Evolutionary conservation across 768 basidiomycete species (phyloP).

Genomic region (Tulasnella sp.): DNA sequence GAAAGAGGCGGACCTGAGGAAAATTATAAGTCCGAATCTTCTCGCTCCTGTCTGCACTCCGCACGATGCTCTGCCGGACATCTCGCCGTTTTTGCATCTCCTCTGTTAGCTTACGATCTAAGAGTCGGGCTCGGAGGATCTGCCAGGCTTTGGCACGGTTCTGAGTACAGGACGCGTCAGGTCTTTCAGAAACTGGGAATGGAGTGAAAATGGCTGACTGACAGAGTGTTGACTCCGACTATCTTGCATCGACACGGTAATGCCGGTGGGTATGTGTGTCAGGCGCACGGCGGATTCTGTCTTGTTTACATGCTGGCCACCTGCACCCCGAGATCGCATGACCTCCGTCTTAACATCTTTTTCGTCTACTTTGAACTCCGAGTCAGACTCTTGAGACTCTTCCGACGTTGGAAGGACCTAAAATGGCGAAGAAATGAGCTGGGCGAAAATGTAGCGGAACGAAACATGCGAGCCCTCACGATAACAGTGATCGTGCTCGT

Average conservation of each 20-base stretch:
- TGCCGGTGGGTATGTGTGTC: slow-evolving; percentile 85
- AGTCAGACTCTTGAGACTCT: slow-evolving; percentile 50
- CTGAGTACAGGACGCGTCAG: slow-evolving; percentile 31
- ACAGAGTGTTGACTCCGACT: slow-evolving; percentile 76
- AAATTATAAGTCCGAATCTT: slow-evolving; percentile 96
- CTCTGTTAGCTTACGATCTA: slow-evolving; percentile 63
- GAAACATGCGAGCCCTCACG: slow-evolving; percentile 36
- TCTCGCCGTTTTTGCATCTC: slow-evolving; percentile 64
- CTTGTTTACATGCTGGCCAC: slow-evolving; percentile 98
- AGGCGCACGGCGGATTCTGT: slow-evolving; percentile 95
- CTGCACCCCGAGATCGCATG: slow-evolving; percentile 94
- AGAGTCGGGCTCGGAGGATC: slow-evolving; percentile 73
- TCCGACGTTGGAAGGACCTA: slow-evolving; percentile 77
- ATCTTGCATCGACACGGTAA: slow-evolving; percentile 97
- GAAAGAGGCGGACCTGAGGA: slow-evolving; percentile 49
- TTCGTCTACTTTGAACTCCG: slow-evolving; percentile 55
- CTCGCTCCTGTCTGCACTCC: slow-evolving; percentile 77
- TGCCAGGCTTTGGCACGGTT: slow-evolving; percentile 91
- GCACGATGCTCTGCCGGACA: slow-evolving; percentile 60
- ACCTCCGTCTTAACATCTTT: slow-evolving; percentile 87
- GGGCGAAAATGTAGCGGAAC: neutral
- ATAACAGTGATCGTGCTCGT: slow-evolving; percentile 85
- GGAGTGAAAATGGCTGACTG: neutral
- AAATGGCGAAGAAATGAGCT: neutral
- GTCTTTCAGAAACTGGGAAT: neutral